A percentile compares a stretch with the other conserved stretches of the same genome.
Evolutionary conservation across 805 yeast genomes (phyloP).

Genomic region (Saccharomycopsis amapae): DNA sequence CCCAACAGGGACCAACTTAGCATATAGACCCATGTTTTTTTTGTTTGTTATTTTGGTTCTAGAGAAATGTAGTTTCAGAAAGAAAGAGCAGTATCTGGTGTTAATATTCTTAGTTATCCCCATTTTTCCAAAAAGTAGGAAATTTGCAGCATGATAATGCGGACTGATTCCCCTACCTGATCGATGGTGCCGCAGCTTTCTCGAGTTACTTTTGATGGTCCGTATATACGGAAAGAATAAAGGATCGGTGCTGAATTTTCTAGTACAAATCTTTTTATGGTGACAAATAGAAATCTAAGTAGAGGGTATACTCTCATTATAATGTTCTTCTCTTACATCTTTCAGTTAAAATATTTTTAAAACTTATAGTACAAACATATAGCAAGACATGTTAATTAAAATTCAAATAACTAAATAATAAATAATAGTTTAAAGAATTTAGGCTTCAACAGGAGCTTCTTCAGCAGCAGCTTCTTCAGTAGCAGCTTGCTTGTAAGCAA

Average conservation of each 20-base stretch:
- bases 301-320: background rate
- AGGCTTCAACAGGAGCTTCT: slow-evolving; percentile 23
- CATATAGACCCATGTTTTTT: slow-evolving; percentile 25
- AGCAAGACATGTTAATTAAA: background rate
- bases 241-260: too few species aligned
- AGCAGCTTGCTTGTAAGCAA: slow-evolving; percentile 50
- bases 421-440: slow-evolving; percentile 12
- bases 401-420: background rate
- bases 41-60: background rate
- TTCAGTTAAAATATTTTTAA: too few species aligned
- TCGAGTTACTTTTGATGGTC: too few species aligned
- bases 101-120: too few species aligned
- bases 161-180: too few species aligned
- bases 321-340: background rate
- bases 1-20: slow-evolving; percentile 40
- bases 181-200: too few species aligned
- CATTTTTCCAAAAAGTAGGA: too few species aligned
- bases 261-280: too few species aligned
- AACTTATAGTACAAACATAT: background rate
- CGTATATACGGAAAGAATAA: too few species aligned
- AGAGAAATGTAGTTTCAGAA: too few species aligned
- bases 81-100: too few species aligned
- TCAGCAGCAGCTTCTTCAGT: slow-evolving; percentile 28
- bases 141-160: too few species aligned
- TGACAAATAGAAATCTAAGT: background rate